Conservation (phyloP, 129 eudicot genomes). For the Pittosporum tobira region DNA sequence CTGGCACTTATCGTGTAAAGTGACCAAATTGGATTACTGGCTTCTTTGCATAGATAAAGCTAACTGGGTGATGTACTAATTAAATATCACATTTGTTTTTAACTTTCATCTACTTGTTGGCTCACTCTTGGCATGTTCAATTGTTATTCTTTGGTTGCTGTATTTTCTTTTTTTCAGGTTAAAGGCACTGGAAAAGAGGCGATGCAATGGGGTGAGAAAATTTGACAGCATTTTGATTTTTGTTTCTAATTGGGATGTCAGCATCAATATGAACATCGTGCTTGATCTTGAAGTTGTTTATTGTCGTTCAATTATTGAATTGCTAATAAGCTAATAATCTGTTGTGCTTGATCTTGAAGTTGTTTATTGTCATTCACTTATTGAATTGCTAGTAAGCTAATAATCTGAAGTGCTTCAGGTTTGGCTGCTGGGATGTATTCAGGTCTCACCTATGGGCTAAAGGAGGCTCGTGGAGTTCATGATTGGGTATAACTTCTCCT, state of each 20-base stretch:
- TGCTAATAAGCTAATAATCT: not conserved
- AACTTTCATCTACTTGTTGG: too few species aligned
- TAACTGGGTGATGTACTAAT: too few species aligned
- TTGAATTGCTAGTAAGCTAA: not conserved
- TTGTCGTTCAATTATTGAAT: too few species aligned
- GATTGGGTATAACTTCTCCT: constrained; percentile 58
- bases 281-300: too few species aligned
- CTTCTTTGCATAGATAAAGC: not conserved
- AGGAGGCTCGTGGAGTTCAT: constrained; percentile 85
- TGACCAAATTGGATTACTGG: not conserved
- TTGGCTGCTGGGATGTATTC: constrained; percentile 88
- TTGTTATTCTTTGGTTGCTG: not conserved
- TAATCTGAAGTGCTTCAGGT: constrained; percentile 31
- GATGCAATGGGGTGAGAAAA: constrained; percentile 2
- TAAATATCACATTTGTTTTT: too few species aligned
- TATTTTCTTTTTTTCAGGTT: not conserved
- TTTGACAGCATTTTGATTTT: too few species aligned
- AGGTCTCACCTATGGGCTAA: constrained; percentile 78
- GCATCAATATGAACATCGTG: too few species aligned
- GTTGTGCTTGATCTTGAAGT: constrained; percentile 4
- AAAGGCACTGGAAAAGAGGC: constrained; percentile 7
- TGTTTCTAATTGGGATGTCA: not conserved
- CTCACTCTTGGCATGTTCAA: too few species aligned
- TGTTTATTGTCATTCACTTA: too few species aligned
- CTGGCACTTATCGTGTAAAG: not conserved